These are phyloP conservation scores for Hypoxylon sp. DNA, from an alignment of 2,329 filamentous ascomycete species.

Conservation along the genomic window DNA sequence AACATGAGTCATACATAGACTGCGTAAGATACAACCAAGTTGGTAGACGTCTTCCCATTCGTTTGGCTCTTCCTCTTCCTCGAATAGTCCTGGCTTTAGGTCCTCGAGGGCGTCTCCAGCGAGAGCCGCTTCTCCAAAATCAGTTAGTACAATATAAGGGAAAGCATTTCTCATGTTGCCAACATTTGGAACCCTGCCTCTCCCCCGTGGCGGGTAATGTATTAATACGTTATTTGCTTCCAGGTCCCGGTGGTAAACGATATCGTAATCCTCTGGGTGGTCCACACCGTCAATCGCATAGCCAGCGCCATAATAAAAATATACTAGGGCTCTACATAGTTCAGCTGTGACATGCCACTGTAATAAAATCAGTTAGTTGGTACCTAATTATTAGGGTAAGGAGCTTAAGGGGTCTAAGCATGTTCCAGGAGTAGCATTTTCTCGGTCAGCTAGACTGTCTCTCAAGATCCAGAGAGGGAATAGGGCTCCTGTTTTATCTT, in stretches of 20 bases:
- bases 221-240: slow-evolving; percentile 14
- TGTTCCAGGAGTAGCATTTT: background rate
- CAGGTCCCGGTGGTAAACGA: slow-evolving; percentile 18
- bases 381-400: background rate
- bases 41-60: slow-evolving; percentile 26
- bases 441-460: background rate
- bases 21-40: slow-evolving; percentile 21
- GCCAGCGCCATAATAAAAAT: slow-evolving; percentile 1
- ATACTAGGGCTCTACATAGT: slow-evolving; percentile 9
- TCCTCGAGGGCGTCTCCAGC: background rate
- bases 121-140: slow-evolving; percentile 13
- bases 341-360: slow-evolving; percentile 22
- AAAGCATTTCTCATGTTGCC: slow-evolving; percentile 10
- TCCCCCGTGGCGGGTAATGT: background rate
- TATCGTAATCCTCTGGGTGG: background rate
- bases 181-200: background rate
- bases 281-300: background rate
- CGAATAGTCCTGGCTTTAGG: slow-evolving; percentile 3
- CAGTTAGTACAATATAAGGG: slow-evolving; percentile 12
- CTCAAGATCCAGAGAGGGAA: background rate
- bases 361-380: background rate
- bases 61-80: background rate
- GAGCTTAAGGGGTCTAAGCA: background rate
- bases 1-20: slow-evolving; percentile 30
- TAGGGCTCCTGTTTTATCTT: background rate